phyloP scores from a whole-genome alignment of 1,284 basidiomycete species.

The Kalmanozyma brasiliensis region DNA sequence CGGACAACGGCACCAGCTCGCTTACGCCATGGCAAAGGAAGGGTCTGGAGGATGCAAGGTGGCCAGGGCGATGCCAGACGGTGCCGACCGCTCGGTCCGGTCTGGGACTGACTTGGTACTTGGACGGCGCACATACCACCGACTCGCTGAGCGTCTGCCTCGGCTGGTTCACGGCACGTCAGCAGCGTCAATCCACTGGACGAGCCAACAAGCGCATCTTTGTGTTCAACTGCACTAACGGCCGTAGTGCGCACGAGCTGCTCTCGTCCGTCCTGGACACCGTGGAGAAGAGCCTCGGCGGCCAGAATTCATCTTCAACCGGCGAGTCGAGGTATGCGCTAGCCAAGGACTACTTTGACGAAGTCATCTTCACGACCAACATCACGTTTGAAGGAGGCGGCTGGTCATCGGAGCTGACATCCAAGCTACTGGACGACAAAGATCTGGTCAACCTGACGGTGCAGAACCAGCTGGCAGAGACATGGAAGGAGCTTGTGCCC shows the following conservation, averaged over 20 bases:
- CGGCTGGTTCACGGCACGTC: constrained; percentile 76
- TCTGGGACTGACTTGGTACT: constrained; percentile 78
- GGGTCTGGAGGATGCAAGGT: constrained; percentile 79
- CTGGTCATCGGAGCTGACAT: constrained; percentile 76
- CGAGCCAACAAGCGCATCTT: constrained; percentile 73
- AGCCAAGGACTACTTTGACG: constrained; percentile 74
- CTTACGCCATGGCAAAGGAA: constrained; percentile 70
- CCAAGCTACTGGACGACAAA: constrained; percentile 50
- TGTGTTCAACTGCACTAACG: constrained; percentile 95
- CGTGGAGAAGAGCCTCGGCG: constrained; percentile 23
- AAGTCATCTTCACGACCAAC: constrained; percentile 94
- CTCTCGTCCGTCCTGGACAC: constrained; percentile 74
- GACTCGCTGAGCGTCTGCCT: constrained; percentile 89
- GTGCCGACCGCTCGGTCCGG: constrained; percentile 71
- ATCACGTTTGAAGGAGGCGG: constrained; percentile 88
- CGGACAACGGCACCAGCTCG: neutral
- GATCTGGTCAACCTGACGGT: constrained; percentile 56
- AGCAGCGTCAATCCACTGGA: constrained; percentile 11
- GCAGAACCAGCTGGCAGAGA: constrained; percentile 56
- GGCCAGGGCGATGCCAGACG: constrained; percentile 97
- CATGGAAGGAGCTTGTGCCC: constrained; percentile 49
- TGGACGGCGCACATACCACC: constrained; percentile 94
- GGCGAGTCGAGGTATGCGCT: constrained; percentile 5
- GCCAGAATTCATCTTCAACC: neutral
- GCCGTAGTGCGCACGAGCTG: constrained; percentile 81